Evolutionary conservation across 2,329 filamentous ascomycete genomes (phyloP), one percentile per base, ranked within the genome.

Genomic region (Calonectria fujianensis): DNA sequence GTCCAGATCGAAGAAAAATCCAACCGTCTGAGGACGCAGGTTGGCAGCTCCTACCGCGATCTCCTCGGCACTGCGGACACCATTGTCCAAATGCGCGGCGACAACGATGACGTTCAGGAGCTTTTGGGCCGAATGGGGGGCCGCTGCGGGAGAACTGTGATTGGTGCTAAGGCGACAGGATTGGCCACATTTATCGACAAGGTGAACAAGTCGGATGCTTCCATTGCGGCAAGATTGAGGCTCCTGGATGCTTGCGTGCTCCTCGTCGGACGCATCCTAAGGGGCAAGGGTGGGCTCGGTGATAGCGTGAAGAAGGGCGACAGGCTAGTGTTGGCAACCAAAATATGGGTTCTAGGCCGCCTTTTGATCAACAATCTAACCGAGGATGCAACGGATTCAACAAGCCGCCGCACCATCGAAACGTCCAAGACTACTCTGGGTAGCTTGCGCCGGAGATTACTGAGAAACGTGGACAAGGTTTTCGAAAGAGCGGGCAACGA

Each of bases 51-150:
- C 81, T 98, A 98, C 85, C 94, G 96, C 79, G 95, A 97, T 80
- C 92, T 98, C 11, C 92, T 98, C 32, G 95, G 95, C 68, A 98
- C 96, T 0, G 96, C 96, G 70, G 96, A 98, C 85, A 93, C 93
- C n/a, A 98, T 98, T 78, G 94, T 98, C 70, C 91, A 93, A 75
- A 98, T 98, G 95, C 94, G 95, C 78, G 86, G 85, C 50, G 93
- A 96, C 82, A 96, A 97, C 86, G 91, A 93, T 75, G 87, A 88
- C 16, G 93, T 95, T 20, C 95, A 98, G 84, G 87, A 89, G 7
- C 91, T 93, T 48, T 89, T 98, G 67, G 90, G 90, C 20, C 89
- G 89, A 74, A 93, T 98, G 86, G 95, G 95, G 59, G 91, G 91
- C 52, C 91, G 91, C 72, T 98, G 96, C 85, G 96, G 96, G 67